A percentile compares a stretch with the other conserved stretches of the same genome.
These are phyloP conservation scores for Eremochloa ophiuroides DNA, from an alignment of 176 grass and related monocot species.

Conservation along the genomic window DNA sequence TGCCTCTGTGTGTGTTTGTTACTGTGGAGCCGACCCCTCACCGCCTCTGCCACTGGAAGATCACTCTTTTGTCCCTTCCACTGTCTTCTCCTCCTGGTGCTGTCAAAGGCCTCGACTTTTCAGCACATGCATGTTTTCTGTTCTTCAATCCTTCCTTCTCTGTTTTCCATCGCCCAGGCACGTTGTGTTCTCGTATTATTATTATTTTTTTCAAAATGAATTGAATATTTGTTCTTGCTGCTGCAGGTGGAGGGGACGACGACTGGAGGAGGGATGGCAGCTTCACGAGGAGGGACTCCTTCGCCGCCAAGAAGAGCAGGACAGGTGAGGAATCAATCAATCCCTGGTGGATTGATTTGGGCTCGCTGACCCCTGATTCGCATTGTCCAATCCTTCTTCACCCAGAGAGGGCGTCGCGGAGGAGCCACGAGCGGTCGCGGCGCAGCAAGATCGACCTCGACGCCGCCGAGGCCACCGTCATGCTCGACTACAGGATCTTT, in stretches of 20 bases:
- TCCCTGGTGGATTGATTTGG: background rate
- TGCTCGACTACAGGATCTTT: conserved; percentile 85
- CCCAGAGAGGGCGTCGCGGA: conserved; percentile 52
- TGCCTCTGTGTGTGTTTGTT: background rate
- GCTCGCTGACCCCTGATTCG: background rate
- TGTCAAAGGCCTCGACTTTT: conserved; percentile 32
- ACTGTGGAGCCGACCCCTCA: conserved; percentile 20
- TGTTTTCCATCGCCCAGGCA: conserved; percentile 4
- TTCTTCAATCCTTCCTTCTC: background rate
- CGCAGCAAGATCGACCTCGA: conserved; percentile 96
- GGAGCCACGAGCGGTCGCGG: conserved; percentile 55
- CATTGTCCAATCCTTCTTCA: conserved; percentile 6
- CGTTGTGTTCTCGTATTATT: too few relatives aligned
- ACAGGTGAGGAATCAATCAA: conserved; percentile 35
- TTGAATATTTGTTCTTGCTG: background rate
- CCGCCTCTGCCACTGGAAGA: conserved; percentile 27
- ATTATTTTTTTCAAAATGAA: conserved; percentile 1
- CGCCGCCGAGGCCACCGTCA: conserved; percentile 87
- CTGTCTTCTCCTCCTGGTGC: conserved; percentile 33
- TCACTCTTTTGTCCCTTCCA: conserved; percentile 40
- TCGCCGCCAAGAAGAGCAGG: conserved; percentile 77
- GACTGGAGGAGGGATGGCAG: conserved; percentile 75
- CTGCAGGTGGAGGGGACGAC: conserved; percentile 51
- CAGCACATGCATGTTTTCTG: background rate
- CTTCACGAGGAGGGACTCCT: conserved; percentile 61